Evolutionary conservation across 345 rosid species (phyloP), one percentile per base, ranked within the genome.

Genomic region (Lagerstroemia speciosa): DNA sequence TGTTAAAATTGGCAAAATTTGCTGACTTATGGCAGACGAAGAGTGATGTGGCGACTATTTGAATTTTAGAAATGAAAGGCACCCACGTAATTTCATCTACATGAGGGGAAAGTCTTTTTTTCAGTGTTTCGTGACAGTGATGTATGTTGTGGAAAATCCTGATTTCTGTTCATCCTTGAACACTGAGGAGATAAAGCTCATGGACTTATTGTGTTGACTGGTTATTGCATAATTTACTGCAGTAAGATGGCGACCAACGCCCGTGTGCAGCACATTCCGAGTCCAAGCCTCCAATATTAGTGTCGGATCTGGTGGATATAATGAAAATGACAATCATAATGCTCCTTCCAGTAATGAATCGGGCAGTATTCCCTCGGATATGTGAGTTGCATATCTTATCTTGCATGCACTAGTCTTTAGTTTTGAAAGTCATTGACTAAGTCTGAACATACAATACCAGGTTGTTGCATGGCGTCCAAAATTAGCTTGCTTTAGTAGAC

Each of bases 231-330:
- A 22, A 45, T 70, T 62, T 71, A 30, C 62, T 86, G 60, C 80
- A 89, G 99, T 87, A 78, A 86, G 90, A 81, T 84, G 81, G 80
- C 84, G 91, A 78, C 77, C 80, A 69, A 76, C 68, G 76, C 53
- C 80, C 53, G 78, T 74, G 61, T 69, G 75, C 52, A 43, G 76
- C 71, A 76, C 58, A 19, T 68, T 83, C 33, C 89, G 75, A 85
- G 88, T 74, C 68, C 84, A 78, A 45, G 91, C 93, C 71, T 86
- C 96, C 55, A 79, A 84, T 75, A 77, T 81, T 69, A 85, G 82
- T 68, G 62, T 84, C 76, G 99, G 96, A 58, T 84, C 96, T 27
- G 95, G 86, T 60, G 84, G 86, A 71, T 83, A 76, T 71, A 82
- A 80, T 63, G 91, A 88, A 43, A 82, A 81, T 50, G 82, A 77